Conservation (phyloP, 2,329 filamentous ascomycete species). For the Talaromyces sp. region DNA sequence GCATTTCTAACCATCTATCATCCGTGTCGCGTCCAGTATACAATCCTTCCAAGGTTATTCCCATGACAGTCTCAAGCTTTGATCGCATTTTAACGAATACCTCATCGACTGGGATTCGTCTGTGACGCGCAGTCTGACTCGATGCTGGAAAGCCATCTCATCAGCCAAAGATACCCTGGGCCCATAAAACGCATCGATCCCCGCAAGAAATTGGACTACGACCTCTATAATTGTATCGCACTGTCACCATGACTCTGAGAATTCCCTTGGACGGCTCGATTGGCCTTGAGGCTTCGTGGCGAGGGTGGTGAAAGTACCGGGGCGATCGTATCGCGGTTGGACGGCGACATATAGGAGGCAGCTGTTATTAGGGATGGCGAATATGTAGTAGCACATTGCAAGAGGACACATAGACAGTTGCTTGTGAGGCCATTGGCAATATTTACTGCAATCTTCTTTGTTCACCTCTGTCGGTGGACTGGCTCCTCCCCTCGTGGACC, state of each 20-base stretch:
- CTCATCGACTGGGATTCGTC: neutral
- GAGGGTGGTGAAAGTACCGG: neutral
- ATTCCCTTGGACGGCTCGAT: neutral
- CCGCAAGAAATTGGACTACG: neutral
- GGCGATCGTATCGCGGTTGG: neutral
- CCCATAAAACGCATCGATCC: neutral
- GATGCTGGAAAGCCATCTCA: neutral
- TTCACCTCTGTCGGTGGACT: neutral
- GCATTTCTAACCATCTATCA: neutral
- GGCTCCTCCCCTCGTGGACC: neutral
- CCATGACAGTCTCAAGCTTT: neutral
- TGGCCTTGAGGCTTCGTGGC: neutral
- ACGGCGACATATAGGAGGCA: neutral
- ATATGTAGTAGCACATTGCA: neutral
- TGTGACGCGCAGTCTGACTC: neutral
- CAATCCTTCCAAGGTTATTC: neutral
- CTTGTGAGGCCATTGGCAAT: neutral
- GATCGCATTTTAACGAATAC: neutral
- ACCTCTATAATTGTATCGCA: too few relatives aligned
- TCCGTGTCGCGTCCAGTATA: neutral
- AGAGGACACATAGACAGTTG: neutral
- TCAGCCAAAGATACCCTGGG: neutral
- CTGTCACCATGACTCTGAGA: neutral
- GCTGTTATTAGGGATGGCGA: neutral
- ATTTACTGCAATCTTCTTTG: neutral